A percentile compares a stretch with the other conserved stretches of the same genome.
These are phyloP conservation scores for Cladorrhinum sp. DNA, from an alignment of 2,329 filamentous ascomycete genomes.

Conservation along the genomic window DNA sequence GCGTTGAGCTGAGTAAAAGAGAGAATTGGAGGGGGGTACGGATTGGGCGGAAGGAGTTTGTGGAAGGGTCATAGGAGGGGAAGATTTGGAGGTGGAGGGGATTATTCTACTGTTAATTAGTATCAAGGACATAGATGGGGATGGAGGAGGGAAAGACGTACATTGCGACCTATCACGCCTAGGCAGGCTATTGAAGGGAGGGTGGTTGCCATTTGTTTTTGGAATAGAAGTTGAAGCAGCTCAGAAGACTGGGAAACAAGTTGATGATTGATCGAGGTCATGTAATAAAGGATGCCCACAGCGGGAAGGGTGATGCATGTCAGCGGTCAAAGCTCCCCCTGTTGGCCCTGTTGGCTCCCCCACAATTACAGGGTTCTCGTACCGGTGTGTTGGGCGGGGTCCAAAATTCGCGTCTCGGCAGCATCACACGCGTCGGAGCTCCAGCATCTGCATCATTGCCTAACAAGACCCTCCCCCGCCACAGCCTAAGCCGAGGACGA, in stretches of 20 bases:
- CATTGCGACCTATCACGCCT: conserved; percentile 89
- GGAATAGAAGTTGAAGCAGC: background rate
- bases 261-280: background rate
- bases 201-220: conserved; percentile 53
- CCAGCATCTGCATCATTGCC: background rate
- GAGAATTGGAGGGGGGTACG: conserved; percentile 84
- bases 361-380: background rate
- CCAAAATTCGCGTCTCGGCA: conserved; percentile 23
- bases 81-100: conserved; percentile 92
- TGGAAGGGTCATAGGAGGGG: conserved; percentile 63
- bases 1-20: conserved; percentile 83
- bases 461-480: background rate
- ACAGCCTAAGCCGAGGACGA: background rate
- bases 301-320: background rate
- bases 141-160: conserved; percentile 41
- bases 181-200: conserved; percentile 87
- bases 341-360: background rate
- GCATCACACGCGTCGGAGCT: conserved; percentile 20
- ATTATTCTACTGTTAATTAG: conserved; percentile 67
- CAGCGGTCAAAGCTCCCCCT: background rate
- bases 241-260: background rate
- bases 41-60: conserved; percentile 51
- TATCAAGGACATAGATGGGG: background rate
- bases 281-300: background rate
- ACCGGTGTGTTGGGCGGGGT: conserved; percentile 3